These are phyloP conservation scores for Choiromyces venosus DNA, from an alignment of 495 filamentous ascomycete genomes.

Conservation along the genomic window DNA sequence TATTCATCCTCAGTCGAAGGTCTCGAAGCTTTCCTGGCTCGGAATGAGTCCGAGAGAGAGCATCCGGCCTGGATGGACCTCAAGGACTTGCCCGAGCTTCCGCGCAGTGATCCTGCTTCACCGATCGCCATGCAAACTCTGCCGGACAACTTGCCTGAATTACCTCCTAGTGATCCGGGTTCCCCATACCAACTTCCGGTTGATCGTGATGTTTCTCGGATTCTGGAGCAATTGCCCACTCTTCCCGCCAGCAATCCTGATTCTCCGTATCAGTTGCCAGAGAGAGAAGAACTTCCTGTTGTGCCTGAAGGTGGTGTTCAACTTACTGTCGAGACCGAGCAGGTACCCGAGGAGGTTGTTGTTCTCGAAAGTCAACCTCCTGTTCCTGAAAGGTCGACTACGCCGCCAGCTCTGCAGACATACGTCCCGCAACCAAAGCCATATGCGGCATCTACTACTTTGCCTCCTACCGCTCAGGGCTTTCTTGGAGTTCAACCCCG, in stretches of 20 bases:
- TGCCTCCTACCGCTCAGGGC: background rate
- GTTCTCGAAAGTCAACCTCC: background rate
- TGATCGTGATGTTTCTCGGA: background rate
- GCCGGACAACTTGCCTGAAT: conserved; percentile 12
- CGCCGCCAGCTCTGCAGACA: background rate
- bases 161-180: conserved; percentile 21
- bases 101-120: conserved; percentile 2
- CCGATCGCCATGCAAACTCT: background rate
- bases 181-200: conserved; percentile 20
- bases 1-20: background rate
- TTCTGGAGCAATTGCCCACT: conserved; percentile 8
- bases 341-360: background rate
- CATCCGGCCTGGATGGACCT: no score
- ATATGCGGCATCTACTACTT: background rate
- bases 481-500: background rate
- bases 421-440: background rate
- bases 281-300: no score
- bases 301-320: background rate
- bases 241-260: conserved; percentile 20
- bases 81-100: no score
- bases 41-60: no score
- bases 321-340: background rate
- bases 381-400: background rate
- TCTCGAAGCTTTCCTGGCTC: background rate
- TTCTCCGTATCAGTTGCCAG: conserved; percentile 18